A percentile compares a stretch with the other conserved stretches of the same genome.
Conservation (phyloP, 164 flowering plant species). For the Vitis riparia region DNA sequence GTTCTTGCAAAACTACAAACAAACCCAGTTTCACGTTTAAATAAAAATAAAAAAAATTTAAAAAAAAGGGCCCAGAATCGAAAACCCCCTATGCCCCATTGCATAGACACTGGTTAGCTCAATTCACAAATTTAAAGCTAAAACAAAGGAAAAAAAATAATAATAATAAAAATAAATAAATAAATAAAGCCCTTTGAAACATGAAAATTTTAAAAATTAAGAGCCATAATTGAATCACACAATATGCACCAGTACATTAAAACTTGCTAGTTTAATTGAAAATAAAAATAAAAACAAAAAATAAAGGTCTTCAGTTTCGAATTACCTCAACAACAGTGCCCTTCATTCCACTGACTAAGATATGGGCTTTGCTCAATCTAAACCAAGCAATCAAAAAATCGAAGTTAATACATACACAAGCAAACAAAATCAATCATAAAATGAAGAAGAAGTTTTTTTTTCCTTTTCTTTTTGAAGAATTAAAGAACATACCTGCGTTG, state of each 20-base stretch:
- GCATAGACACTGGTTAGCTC: too few relatives aligned
- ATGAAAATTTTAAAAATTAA: not conserved
- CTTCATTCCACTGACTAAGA: conserved; percentile 79
- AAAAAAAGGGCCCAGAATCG: not conserved
- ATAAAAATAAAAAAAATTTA: not conserved
- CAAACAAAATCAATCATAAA: not conserved
- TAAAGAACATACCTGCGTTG: conserved; percentile 74
- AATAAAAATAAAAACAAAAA: not conserved
- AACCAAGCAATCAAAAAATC: conserved; percentile 4
- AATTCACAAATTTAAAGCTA: too few relatives aligned
- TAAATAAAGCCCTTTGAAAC: not conserved
- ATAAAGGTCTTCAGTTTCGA: not conserved
- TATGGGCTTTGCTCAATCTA: conserved; percentile 87
- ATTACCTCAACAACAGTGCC: conserved; percentile 86
- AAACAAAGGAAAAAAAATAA: not conserved
- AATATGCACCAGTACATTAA: not conserved
- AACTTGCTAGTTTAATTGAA: not conserved
- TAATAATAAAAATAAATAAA: not conserved
- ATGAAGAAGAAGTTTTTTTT: not conserved
- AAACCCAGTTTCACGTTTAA: not conserved
- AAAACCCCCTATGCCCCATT: not conserved
- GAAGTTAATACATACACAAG: not conserved
- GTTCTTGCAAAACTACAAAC: conserved; percentile 89
- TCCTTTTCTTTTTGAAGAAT: not conserved
- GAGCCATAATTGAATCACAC: too few relatives aligned